Conservation (phyloP, 2,329 filamentous ascomycete species). For the Fusarium kyushuense region DNA sequence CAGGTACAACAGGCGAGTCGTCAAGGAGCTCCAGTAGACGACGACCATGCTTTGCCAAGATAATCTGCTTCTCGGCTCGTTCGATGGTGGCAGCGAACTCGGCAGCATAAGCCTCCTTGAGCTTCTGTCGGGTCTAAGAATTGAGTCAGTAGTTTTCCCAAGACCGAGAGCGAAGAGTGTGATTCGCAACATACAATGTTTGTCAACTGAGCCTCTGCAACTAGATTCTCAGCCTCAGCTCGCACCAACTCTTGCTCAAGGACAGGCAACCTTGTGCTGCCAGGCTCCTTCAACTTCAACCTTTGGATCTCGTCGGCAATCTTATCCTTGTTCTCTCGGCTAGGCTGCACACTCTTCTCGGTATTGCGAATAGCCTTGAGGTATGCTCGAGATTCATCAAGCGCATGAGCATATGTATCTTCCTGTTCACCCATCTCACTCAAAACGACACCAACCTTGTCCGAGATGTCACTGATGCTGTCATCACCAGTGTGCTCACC, state of each 20-base stretch:
- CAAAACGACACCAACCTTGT: slow-evolving; percentile 94
- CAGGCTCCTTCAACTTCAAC: slow-evolving; percentile 91
- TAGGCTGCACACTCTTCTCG: slow-evolving; percentile 94
- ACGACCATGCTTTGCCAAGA: slow-evolving; percentile 90
- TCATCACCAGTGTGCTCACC: slow-evolving; percentile 92
- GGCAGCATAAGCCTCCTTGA: slow-evolving; percentile 92
- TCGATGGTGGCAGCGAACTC: slow-evolving; percentile 94
- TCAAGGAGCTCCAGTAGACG: slow-evolving; percentile 88
- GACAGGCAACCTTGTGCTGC: slow-evolving; percentile 81
- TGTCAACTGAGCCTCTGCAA: slow-evolving; percentile 95
- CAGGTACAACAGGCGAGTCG: slow-evolving; percentile 88
- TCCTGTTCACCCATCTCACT: slow-evolving; percentile 96
- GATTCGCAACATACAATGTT: slow-evolving; percentile 77
- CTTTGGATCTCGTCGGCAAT: slow-evolving; percentile 92
- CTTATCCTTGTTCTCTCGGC: slow-evolving; percentile 86
- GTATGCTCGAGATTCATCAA: slow-evolving; percentile 85
- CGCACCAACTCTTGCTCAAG: slow-evolving; percentile 97
- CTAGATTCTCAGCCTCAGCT: slow-evolving; percentile 94
- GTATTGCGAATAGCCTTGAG: slow-evolving; percentile 96
- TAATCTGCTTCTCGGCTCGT: slow-evolving; percentile 95
- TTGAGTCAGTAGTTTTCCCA: slow-evolving; percentile 18
- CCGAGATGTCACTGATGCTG: slow-evolving; percentile 86
- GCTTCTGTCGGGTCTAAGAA: slow-evolving; percentile 87
- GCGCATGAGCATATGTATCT: slow-evolving; percentile 83
- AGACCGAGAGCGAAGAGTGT: neutral